Conservation (phyloP, 164 flowering plant species). For the Annona cherimola region DNA sequence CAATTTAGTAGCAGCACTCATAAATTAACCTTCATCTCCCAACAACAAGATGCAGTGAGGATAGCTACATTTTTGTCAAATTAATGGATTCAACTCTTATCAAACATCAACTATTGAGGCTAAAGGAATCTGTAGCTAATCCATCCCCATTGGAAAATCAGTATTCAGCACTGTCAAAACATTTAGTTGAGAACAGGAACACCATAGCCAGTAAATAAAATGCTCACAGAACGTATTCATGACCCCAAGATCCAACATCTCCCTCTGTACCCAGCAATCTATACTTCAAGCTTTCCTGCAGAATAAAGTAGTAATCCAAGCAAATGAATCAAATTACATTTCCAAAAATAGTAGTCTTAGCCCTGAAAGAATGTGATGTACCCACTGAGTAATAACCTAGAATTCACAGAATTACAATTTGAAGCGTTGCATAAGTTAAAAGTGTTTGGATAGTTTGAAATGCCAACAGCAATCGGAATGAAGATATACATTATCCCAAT, state of each 20-base stretch:
- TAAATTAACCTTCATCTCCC: not conserved
- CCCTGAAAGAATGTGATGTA: not conserved
- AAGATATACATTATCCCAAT: no score
- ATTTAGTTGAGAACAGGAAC: not conserved
- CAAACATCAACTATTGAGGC: not conserved
- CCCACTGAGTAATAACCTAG: not conserved
- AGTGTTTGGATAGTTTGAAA: no score
- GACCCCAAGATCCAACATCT: slow-evolving; percentile 99
- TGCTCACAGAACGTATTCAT: slow-evolving; percentile 89
- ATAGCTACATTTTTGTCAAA: not conserved
- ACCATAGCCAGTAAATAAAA: not conserved
- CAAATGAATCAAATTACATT: not conserved
- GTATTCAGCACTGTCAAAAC: not conserved
- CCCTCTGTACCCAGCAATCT: slow-evolving; percentile 90
- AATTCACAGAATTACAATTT: no score
- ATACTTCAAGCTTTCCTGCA: slow-evolving; percentile 88
- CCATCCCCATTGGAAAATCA: not conserved
- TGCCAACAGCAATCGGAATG: no score
- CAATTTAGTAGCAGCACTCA: not conserved
- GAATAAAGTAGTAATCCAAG: not conserved
- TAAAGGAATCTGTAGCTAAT: not conserved
- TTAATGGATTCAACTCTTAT: not conserved
- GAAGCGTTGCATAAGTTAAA: no score
- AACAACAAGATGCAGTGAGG: not conserved
- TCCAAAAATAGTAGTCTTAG: not conserved